phyloP scores from a whole-genome alignment of 164 flowering plant species.

The Litsea cubeba region DNA sequence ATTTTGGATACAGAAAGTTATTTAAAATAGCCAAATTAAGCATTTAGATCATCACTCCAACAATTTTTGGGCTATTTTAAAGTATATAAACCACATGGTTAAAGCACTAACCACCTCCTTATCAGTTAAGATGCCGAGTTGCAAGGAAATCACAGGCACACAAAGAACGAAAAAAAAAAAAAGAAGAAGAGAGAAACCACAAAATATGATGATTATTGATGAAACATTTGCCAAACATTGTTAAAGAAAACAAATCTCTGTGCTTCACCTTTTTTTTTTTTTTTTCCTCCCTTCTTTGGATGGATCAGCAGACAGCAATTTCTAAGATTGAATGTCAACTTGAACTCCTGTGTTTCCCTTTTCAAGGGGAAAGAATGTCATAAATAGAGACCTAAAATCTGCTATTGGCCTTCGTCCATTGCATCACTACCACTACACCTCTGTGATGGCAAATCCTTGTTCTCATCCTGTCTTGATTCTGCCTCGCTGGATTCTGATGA shows the following conservation, averaged over 20 bases:
- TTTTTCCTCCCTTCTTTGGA: neutral
- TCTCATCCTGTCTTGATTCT: conserved; percentile 37
- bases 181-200: too few species aligned
- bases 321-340: neutral
- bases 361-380: neutral
- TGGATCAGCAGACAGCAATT: neutral
- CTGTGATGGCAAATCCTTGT: conserved; percentile 37
- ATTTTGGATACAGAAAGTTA: too few species aligned
- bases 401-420: conserved; percentile 72
- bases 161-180: too few species aligned
- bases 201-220: too few species aligned
- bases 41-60: too few species aligned
- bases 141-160: too few species aligned
- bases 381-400: neutral
- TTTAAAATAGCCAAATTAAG: too few species aligned
- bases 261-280: neutral
- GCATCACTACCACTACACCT: conserved; percentile 41
- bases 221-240: neutral
- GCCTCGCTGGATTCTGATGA: conserved; percentile 32
- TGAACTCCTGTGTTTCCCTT: neutral
- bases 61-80: too few species aligned
- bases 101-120: too few species aligned
- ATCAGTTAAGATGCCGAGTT: too few species aligned
- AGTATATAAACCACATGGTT: too few species aligned
- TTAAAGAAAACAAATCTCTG: neutral